Conservation (phyloP, 1,284 basidiomycete species). For the Puccinia polysora region DNA sequence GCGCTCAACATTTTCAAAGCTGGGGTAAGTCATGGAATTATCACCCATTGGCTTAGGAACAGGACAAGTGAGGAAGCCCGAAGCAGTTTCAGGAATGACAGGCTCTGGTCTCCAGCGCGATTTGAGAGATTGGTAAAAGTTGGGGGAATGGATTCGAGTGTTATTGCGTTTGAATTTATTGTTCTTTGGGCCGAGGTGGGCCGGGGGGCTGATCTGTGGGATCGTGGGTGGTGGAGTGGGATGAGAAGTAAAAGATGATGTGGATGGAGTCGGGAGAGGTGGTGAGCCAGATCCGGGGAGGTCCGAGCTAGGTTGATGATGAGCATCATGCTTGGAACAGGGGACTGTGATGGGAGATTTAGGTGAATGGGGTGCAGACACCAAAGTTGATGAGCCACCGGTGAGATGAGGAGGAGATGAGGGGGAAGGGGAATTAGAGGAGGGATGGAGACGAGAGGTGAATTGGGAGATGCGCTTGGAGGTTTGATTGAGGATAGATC, state of each 20-base stretch:
- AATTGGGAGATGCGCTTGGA: conserved; percentile 31
- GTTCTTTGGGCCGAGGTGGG: not conserved
- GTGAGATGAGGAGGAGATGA: not conserved
- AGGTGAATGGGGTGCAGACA: not conserved
- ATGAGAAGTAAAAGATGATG: not conserved
- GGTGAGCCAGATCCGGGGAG: not conserved
- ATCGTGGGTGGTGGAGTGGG: not conserved
- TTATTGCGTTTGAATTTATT: conserved; percentile 12
- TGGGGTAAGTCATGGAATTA: too few relatives aligned
- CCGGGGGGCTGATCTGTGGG: not conserved
- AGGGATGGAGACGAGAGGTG: conserved; percentile 29
- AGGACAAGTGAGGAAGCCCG: not conserved
- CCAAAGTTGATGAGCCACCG: not conserved
- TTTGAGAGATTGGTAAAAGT: conserved; percentile 40
- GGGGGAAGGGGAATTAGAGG: too few relatives aligned
- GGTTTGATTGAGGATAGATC: conserved; percentile 19
- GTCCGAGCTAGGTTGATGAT: too few relatives aligned
- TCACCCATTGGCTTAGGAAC: too few relatives aligned
- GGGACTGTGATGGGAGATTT: too few relatives aligned
- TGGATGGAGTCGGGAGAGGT: not conserved
- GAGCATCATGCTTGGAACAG: too few relatives aligned
- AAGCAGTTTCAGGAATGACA: not conserved
- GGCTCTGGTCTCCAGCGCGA: conserved; percentile 31
- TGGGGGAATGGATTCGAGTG: conserved; percentile 31
- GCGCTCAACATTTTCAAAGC: too few relatives aligned